Conservation (phyloP, 2,329 filamentous ascomycete genomes). For the Fusarium sp. region DNA sequence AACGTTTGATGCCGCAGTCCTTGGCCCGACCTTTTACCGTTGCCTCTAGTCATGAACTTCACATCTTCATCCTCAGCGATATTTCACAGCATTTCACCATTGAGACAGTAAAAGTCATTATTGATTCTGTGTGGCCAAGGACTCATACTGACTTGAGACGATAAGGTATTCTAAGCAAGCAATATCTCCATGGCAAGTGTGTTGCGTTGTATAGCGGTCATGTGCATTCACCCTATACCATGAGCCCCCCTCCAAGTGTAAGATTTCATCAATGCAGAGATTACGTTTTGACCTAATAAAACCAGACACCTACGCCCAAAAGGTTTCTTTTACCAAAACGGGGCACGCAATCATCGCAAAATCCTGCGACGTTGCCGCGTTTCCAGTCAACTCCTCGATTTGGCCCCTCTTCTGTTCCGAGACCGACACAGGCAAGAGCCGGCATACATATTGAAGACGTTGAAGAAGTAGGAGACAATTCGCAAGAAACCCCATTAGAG, state of each 20-base stretch:
- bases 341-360: conserved; percentile 47
- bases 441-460: conserved; percentile 49
- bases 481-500: conserved; percentile 11
- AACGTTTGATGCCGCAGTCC: not conserved
- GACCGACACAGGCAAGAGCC: conserved; percentile 43
- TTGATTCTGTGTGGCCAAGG: not conserved
- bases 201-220: conserved; percentile 9
- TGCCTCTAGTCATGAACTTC: conserved; percentile 16
- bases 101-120: not conserved
- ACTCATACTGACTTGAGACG: not conserved
- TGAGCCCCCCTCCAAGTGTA: conserved; percentile 45
- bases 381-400: conserved; percentile 55
- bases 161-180: not conserved
- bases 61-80: not conserved
- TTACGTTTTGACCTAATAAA: not conserved
- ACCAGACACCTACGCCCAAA: conserved; percentile 53
- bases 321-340: conserved; percentile 53
- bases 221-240: conserved; percentile 33
- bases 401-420: conserved; percentile 47
- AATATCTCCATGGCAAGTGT: conserved; percentile 2
- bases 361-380: conserved; percentile 45
- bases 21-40: conserved; percentile 33
- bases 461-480: conserved; percentile 43
- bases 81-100: not conserved
- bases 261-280: conserved; percentile 3